phyloP scores from a whole-genome alignment of 2,329 filamentous ascomycete genomes.

The Blumeria hordei region DNA sequence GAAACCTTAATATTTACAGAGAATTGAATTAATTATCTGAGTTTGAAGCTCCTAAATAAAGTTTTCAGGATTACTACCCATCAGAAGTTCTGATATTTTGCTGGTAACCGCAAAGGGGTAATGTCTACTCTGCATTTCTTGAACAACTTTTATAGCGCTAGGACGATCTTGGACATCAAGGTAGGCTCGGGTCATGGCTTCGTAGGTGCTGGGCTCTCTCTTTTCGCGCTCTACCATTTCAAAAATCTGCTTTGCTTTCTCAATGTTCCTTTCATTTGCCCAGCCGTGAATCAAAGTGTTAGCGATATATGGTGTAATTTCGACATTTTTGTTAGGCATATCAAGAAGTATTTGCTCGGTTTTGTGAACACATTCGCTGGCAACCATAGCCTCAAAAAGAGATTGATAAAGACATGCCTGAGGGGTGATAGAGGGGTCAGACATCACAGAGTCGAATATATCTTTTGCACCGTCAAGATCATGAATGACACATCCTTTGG shows the following conservation, averaged over 20 bases:
- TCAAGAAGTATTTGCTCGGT: conserved; percentile 49
- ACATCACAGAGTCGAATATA: conserved; percentile 61
- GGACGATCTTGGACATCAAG: conserved; percentile 61
- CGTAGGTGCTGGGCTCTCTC: conserved; percentile 92
- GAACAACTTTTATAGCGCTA: conserved; percentile 52
- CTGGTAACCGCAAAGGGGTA: conserved; percentile 81
- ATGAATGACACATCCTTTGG: conserved; percentile 79
- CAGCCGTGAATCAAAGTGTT: conserved; percentile 96
- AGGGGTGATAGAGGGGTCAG: conserved; percentile 38
- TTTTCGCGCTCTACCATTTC: conserved; percentile 50
- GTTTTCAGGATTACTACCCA: conserved; percentile 21
- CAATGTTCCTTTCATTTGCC: conserved; percentile 62
- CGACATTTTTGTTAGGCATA: conserved; percentile 52
- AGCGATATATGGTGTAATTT: conserved; percentile 90
- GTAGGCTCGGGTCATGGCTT: conserved; percentile 91
- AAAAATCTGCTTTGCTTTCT: conserved; percentile 58
- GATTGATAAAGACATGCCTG: conserved; percentile 87
- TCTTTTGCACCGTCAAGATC: conserved; percentile 65
- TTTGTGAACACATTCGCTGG: conserved; percentile 62
- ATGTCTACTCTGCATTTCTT: conserved; percentile 73
- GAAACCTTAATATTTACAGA: no score
- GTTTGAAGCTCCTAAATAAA: not conserved
- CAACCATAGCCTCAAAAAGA: conserved; percentile 90
- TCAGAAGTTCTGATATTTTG: conserved; percentile 81
- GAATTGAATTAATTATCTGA: not conserved